Percentiles rank a stretch among this genome's conserved stretches.
phyloP scores from a whole-genome alignment of 768 basidiomycete species.

The Stropharia rugosoannulata region DNA sequence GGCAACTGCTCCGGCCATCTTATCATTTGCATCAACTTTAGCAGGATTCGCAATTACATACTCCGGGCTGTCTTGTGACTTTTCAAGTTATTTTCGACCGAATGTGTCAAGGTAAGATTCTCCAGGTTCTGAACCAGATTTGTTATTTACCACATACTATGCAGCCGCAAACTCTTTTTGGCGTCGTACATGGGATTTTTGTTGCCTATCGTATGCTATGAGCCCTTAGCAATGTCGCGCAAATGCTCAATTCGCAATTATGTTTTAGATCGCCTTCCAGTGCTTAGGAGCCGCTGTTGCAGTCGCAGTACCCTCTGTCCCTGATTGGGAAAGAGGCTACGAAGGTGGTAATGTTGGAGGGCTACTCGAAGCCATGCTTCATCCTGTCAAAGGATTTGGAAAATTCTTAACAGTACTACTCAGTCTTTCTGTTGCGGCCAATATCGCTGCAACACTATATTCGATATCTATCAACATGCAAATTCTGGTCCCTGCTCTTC shows the following conservation, averaged over 20 bases:
- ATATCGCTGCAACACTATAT: conserved; percentile 84
- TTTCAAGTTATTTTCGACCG: conserved; percentile 67
- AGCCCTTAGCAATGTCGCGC: neutral
- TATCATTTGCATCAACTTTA: conserved; percentile 68
- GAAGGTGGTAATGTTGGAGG: conserved; percentile 64
- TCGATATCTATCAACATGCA: conserved; percentile 76
- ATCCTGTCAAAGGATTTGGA: conserved; percentile 69
- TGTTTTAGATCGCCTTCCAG: conserved; percentile 39
- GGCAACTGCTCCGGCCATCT: conserved; percentile 49
- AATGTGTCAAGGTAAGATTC: conserved; percentile 50
- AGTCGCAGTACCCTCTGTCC: conserved; percentile 51
- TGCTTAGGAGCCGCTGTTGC: conserved; percentile 65
- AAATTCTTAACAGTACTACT: conserved; percentile 81
- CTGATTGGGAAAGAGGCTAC: conserved; percentile 62
- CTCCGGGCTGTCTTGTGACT: conserved; percentile 65
- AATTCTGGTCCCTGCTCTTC: conserved; percentile 57
- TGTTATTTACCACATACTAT: neutral
- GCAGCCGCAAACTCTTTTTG: conserved; percentile 60
- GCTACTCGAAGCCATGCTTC: conserved; percentile 67
- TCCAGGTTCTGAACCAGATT: neutral
- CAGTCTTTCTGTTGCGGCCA: conserved; percentile 78
- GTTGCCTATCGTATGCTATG: conserved; percentile 48
- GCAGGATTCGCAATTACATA: conserved; percentile 75
- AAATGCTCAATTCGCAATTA: neutral
- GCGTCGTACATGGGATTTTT: conserved; percentile 72